Base-by-base conservation (phyloP, 2,329 filamentous ascomycete species). In the Colletotrichum neosansevieriae region DNA sequence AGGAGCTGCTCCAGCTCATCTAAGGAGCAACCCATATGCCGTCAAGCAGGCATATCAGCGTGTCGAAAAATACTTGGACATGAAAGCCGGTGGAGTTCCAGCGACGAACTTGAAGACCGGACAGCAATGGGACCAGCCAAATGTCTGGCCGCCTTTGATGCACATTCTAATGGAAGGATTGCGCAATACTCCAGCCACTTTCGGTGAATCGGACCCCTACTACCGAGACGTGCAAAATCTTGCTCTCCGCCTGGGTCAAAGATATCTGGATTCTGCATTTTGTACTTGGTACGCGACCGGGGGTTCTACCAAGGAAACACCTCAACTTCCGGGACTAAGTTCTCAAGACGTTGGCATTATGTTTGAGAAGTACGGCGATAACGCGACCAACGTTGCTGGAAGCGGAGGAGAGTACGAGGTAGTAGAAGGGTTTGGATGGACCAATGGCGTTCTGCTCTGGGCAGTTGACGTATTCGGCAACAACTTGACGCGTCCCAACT, bases 231-330 rank as follows among this genome's bases (percentile, higher is more conserved):
- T 88, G 1, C 87, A 88, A 70, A 77, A 81, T 9, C 80, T 91
- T 1, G 87, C 89, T 0, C 80, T 90, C 2, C 76, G 80, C 4
- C 79, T 92, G 6, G 89, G 84, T 2, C 90, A 92, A 78, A 85
- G 89, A 42, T 92, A 91, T 72, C 79, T 91, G 42, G 89, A 91
- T 76, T 89, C 86, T 17, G 84, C 89, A 0, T 92, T 91, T 75
- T 92, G 90, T 80, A 91, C 89, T 0, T 92, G 89, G 90, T 88
- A 85, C 66, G 87, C 87, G 6, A 92, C 90, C 0, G 90, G 90
- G 21, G 90, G 89, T 3, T 83, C 85, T 2, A 91, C 89, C 0
- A 80, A 80, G 11, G 77, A 81, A 70, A 83, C 80, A 47, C 85
- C 85, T 34, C 85, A 82, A 75, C 80, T 89, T 61, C 75, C 77